Evolutionary conservation across 202 grass and related monocot species (phyloP), one percentile per base, ranked within the genome.

Genomic region (Eragrostis tef): DNA sequence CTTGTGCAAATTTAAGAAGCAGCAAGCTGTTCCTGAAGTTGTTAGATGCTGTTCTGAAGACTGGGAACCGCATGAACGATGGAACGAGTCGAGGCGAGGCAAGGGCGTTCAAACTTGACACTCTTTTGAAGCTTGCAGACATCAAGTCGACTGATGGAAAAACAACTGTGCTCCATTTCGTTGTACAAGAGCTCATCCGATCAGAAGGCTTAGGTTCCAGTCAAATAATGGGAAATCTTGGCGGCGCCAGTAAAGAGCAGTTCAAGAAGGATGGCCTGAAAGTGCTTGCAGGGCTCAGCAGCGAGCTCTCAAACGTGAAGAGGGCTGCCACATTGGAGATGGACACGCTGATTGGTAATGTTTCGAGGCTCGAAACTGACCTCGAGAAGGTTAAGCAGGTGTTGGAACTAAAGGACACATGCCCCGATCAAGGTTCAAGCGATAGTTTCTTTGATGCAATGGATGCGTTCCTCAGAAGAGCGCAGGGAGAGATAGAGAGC

Each of bases 171-270:
- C 92, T 97, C 44, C 92, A 97, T 64, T 97, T 92, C 27, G 90
- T 92, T 9, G 94, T 97, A 71, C 86, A 97, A 85, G 90, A 94
- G 76, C 88, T 97, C 77, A 87, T 97, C 71, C 86, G 86, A 47
- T 87, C 92, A 58, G 92, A 94, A 86, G 86, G 81, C 46, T 79
- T 83, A 7, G 59, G 62, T 78, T 85, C 79, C 10, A 60, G 88
- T 60, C 71, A 89, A 80, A 67, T 77, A 42, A 12, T 76, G 36
- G 69, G 3, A 14, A 50, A 78, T 66, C 72, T 68, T 71, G 73
- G 76, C 36, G 87, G 74, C 26, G 62, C 74, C 25, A 90, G 85
- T 69, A 89, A 97, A 71, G 91, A 97, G 58, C 87, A 90, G 45
- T 92, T 83, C 87, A 92, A 90, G 71, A 92, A 82, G 85, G 83